Conservation (phyloP, 768 basidiomycete species). For the Russula virescens region DNA sequence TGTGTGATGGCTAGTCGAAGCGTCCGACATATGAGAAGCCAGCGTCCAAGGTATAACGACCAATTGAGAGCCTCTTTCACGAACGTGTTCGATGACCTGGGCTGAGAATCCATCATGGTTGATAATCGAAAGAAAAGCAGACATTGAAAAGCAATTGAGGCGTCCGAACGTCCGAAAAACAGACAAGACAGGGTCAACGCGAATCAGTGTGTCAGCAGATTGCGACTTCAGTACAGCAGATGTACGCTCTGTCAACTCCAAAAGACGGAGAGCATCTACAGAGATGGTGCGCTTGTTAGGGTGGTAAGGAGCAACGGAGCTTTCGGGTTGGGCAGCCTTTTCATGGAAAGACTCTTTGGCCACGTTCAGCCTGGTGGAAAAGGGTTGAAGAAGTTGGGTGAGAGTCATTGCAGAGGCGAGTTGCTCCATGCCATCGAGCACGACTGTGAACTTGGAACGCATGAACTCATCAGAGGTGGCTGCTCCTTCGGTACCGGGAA, state of each 20-base stretch:
- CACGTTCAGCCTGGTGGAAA: slow-evolving; percentile 3
- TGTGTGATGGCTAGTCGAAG: slow-evolving; percentile 23
- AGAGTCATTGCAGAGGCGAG: slow-evolving; percentile 79
- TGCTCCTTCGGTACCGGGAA: slow-evolving; percentile 4
- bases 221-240: slow-evolving; percentile 82
- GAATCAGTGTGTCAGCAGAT: slow-evolving; percentile 62
- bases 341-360: slow-evolving; percentile 8
- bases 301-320: slow-evolving; percentile 5
- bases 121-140: slow-evolving; percentile 69
- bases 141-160: slow-evolving; percentile 60
- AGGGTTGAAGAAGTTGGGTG: slow-evolving; percentile 59
- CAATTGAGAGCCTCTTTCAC: slow-evolving; percentile 57
- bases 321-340: neutral
- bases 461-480: slow-evolving; percentile 30
- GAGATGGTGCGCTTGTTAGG: slow-evolving; percentile 33
- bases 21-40: slow-evolving; percentile 28
- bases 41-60: slow-evolving; percentile 82
- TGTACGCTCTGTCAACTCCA: slow-evolving; percentile 85
- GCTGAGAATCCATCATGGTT: slow-evolving; percentile 65
- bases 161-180: slow-evolving; percentile 75
- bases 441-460: slow-evolving; percentile 60
- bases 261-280: slow-evolving; percentile 77
- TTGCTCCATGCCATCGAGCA: slow-evolving; percentile 79
- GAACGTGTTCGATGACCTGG: slow-evolving; percentile 56
- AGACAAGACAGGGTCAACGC: slow-evolving; percentile 64